Base-by-base conservation (phyloP, 2,329 filamentous ascomycete species). In the Neonectria hederae region DNA sequence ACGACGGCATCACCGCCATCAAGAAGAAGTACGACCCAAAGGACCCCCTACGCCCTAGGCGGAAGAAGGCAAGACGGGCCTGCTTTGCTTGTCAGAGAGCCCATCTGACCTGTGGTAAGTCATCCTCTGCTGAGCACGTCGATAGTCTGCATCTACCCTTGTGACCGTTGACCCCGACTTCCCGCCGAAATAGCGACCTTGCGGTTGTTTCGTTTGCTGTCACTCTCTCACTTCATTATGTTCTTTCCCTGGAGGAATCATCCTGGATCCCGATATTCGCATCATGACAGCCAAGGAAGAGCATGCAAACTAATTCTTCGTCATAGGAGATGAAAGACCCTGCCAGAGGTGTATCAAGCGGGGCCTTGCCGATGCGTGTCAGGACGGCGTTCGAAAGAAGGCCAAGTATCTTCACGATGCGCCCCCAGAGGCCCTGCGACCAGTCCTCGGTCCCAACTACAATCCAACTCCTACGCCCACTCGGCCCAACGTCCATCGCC, bases 361-460 rank as follows among this genome's bases (percentile, higher is more conserved):
- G 73, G 93, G 93, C 49, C 87, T 98, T 22, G 92, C 94, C 74
- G 94, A 97, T 77, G 89, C 89, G 65, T 99, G 96, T 76, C 94
- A 97, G 78, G 96, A 99, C 76, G 96, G 96, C 58, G 94, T 98
- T 55, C 91, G 96, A 68, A 99, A 99, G 81, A 99, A 98, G 85
- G 96, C 96, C 56, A 99, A 99, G 79, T 99, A 99, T 79, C 91
- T 99, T 61, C 94, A 98, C 76, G 96, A 98, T 84, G 94, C 95
- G 26, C 94, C 95, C 38, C 89, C 93, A 56, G 94, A 97, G 77
- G 94, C 94, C 49, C 84, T 97, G 66, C 87, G 95, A 76, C 93
- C 94, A n/a, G 93, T 96, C 45, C 86, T 96, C 52, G 90, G 90
- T 5, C 88, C 90, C 30, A 89, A 86, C 66, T 91, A 88, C 73